These are phyloP conservation scores for Schizosaccharomyces pombe DNA, from an alignment of 805 yeast genomes.

Conservation along the genomic window DNA sequence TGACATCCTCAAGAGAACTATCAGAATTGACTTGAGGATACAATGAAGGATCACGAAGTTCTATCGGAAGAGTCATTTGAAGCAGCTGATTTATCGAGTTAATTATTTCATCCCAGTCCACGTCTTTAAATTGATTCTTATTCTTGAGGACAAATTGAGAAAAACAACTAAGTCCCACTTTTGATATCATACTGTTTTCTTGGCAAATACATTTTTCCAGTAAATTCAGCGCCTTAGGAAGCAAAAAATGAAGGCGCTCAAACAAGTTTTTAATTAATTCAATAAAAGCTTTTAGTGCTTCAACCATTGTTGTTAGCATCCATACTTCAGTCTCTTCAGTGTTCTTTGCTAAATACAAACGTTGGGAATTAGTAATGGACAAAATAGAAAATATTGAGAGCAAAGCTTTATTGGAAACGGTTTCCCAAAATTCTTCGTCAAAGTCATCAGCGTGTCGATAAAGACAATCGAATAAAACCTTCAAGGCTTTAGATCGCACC, in stretches of 20 bases:
- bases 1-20: neutral
- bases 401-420: slow-evolving; percentile 50
- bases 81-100: slow-evolving; percentile 46
- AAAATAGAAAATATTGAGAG: slow-evolving; percentile 79
- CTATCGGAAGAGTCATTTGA: slow-evolving; percentile 15
- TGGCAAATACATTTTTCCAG: slow-evolving; percentile 79
- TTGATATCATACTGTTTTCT: slow-evolving; percentile 86
- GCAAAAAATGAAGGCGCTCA: slow-evolving; percentile 43
- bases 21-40: neutral
- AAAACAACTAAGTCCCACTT: slow-evolving; percentile 79
- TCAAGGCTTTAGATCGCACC: slow-evolving; percentile 72
- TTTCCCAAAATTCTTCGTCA: slow-evolving; percentile 55
- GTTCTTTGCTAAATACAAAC: slow-evolving; percentile 27
- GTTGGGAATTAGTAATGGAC: slow-evolving; percentile 43
- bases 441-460: slow-evolving; percentile 61
- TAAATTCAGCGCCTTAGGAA: slow-evolving; percentile 56
- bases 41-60: neutral
- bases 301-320: slow-evolving; percentile 89
- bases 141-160: slow-evolving; percentile 57
- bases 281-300: slow-evolving; percentile 74
- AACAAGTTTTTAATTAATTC: slow-evolving; percentile 65
- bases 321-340: slow-evolving; percentile 71
- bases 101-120: slow-evolving; percentile 56
- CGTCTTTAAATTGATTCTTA: slow-evolving; percentile 31
- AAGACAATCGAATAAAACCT: slow-evolving; percentile 56